Conservation (phyloP, 345 rosid species). For the Punica granatum region DNA sequence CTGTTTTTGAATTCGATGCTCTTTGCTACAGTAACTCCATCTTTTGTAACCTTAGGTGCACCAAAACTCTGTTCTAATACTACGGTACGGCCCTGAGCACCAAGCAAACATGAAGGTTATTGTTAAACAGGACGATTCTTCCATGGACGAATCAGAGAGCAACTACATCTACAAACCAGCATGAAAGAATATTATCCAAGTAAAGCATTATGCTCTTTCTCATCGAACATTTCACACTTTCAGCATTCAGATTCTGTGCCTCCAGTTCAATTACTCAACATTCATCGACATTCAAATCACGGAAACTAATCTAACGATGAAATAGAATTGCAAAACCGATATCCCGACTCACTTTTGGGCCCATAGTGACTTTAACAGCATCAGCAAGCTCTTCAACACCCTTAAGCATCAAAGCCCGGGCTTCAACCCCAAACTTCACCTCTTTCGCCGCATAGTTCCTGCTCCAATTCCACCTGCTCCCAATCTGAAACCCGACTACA, state of each 20-base stretch:
- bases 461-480: conserved; percentile 55
- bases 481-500: conserved; percentile 31
- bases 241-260: too few relatives aligned
- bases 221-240: too few relatives aligned
- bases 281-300: not conserved
- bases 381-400: conserved; percentile 96
- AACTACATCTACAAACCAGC: too few relatives aligned
- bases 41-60: conserved; percentile 95
- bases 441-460: conserved; percentile 92
- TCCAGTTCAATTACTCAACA: too few relatives aligned
- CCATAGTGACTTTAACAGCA: conserved; percentile 92
- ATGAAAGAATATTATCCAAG: too few relatives aligned
- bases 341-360: conserved; percentile 63
- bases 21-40: conserved; percentile 96
- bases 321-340: too few relatives aligned
- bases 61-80: conserved; percentile 92
- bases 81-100: conserved; percentile 76
- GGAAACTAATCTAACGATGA: too few relatives aligned
- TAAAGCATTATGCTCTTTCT: too few relatives aligned
- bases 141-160: too few relatives aligned
- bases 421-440: conserved; percentile 73
- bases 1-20: conserved; percentile 88
- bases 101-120: not conserved
- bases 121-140: too few relatives aligned
- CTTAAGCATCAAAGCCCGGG: conserved; percentile 78